Percentiles rank a stretch among this genome's conserved stretches.
Conservation (phyloP, 768 basidiomycete species). For the Tulasnella sp. region DNA sequence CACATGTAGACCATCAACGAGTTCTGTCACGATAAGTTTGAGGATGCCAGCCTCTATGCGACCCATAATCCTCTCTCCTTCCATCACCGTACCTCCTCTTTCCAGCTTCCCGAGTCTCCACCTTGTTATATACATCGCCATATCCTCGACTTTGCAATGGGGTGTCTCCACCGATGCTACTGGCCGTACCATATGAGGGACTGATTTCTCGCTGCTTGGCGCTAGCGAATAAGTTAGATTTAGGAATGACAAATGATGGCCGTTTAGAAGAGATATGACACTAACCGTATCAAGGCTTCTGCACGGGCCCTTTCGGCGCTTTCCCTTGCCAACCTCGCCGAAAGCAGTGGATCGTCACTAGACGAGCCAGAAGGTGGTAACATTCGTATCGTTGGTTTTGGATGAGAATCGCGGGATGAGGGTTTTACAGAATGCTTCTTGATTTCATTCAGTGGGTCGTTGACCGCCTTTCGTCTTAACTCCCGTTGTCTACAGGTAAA, state of each 20-base stretch:
- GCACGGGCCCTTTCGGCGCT: constrained; percentile 12
- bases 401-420: neutral
- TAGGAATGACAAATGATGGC: neutral
- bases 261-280: neutral
- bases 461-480: neutral
- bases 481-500: neutral
- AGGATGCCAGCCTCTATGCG: neutral
- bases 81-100: neutral
- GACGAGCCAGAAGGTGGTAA: neutral
- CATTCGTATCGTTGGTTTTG: neutral
- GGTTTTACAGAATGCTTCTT: neutral
- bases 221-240: neutral
- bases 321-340: constrained; percentile 12
- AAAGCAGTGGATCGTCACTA: neutral
- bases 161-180: constrained; percentile 5
- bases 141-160: constrained; percentile 1
- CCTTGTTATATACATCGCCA: constrained; percentile 14
- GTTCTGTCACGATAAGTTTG: too few relatives aligned
- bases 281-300: constrained; percentile 9
- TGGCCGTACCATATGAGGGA: neutral
- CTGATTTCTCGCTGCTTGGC: neutral
- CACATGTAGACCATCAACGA: too few relatives aligned
- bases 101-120: constrained; percentile 13
- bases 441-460: constrained; percentile 9
- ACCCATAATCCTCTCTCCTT: neutral